Evolutionary conservation across 2,329 filamentous ascomycete genomes (phyloP), one percentile per base, ranked within the genome.

Genomic region (Fusarium miscanthi): DNA sequence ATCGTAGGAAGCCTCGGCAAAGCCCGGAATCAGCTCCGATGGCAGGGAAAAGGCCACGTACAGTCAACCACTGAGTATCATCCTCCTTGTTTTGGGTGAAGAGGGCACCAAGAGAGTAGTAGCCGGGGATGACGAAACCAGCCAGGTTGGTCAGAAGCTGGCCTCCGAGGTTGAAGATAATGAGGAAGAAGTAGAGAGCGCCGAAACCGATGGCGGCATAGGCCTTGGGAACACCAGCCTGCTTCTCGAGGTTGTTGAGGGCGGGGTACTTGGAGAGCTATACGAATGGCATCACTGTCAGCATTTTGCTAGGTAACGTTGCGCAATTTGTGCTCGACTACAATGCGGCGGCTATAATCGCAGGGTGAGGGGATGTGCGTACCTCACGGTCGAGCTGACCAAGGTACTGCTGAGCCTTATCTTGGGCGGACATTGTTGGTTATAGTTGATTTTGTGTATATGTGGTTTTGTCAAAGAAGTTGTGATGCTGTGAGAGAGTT

Each of bases 151-250:
- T 94, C 77, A 97, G 87, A 80, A 96, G 92, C 84, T 95, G 93
- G 78, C 94, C 93, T 73, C 92, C 94, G 74, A 96, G 92, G 89
- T 97, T 97, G 88, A 97, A 94, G 86, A 96, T 91, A 84, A 96
- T 93, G 77, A 96, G 90, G 87, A 95, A 94, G 86, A 96, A 94
- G 88, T 97, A 97, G 75, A 95, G 89, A 57, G 91, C 91, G 68
- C 84, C 91, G 65, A 94, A 80, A 78, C 93, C 94, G 77, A 95
- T 91, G 80, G 93, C 88, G 74, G 90, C 92, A 82, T 97, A 96
- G 79, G 93, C 92, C 88, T 97, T 97, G 81, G 94, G 94, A 56
- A 96, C 88, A 65, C 89, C 91, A 74, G 92, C 92, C 84, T 93
- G 91, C 88, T 91, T 93, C 89, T 97, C 94, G 79, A 96, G 88